A percentile compares a stretch with the other conserved stretches of the same genome.
phyloP scores from a whole-genome alignment of 345 rosid genomes.

The Sonneratia caseolaris region DNA sequence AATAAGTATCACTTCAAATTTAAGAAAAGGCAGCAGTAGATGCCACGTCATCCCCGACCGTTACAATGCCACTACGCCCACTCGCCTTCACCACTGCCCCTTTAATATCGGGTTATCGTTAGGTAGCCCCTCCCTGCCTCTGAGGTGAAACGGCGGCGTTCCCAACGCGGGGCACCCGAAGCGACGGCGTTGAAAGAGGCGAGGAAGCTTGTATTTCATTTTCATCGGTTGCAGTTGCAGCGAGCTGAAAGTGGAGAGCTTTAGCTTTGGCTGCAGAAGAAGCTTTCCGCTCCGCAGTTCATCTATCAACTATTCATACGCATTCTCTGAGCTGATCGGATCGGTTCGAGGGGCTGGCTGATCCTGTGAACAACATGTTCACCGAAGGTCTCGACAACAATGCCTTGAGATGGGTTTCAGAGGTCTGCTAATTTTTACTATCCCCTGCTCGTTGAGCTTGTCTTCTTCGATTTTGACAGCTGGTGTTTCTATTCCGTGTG shows the following conservation, averaged over 20 bases:
- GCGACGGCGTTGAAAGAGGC: neutral
- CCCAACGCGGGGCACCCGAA: neutral
- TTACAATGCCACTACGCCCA: neutral
- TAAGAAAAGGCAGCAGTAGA: neutral
- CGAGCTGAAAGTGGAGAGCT: neutral
- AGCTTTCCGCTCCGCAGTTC: neutral
- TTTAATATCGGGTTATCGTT: neutral
- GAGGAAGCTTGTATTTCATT: neutral
- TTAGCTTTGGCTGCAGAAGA: neutral
- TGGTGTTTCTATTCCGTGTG: neutral
- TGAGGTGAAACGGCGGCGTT: neutral
- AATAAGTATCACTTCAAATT: neutral
- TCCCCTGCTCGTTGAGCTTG: neutral
- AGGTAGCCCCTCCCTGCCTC: neutral
- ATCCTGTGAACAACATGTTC: conserved; percentile 23
- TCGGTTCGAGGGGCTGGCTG: neutral
- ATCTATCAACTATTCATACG: neutral
- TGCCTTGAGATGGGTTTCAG: conserved; percentile 40
- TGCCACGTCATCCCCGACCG: conserved; percentile 6
- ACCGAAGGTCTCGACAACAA: conserved; percentile 41
- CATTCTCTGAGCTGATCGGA: neutral
- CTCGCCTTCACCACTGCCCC: neutral
- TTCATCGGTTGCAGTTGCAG: neutral
- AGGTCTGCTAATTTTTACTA: conserved; percentile 18
- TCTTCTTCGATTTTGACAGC: conserved; percentile 5